These are phyloP conservation scores for Chimonanthus praecox DNA, from an alignment of 164 flowering plant species.

Conservation along the genomic window DNA sequence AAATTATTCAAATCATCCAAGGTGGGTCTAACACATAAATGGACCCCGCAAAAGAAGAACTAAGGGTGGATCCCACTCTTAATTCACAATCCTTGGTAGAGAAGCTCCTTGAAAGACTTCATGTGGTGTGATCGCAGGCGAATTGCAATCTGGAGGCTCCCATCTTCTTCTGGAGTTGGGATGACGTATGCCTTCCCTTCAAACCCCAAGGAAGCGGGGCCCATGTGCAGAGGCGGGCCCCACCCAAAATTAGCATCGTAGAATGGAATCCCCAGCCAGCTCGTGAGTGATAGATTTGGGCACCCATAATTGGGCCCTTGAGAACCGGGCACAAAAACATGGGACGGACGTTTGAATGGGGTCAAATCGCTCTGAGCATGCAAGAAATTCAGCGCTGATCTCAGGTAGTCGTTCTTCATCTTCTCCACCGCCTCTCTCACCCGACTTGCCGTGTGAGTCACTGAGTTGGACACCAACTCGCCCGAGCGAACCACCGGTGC, in stretches of 20 bases:
- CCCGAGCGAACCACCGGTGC: neutral
- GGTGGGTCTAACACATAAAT: too few relatives aligned
- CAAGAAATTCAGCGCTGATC: conserved; percentile 58
- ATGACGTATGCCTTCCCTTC: conserved; percentile 33
- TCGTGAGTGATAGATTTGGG: conserved; percentile 26
- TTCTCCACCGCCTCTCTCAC: conserved; percentile 36
- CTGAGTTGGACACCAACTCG: conserved; percentile 20
- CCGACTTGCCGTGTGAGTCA: conserved; percentile 27
- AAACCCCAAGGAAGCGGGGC: conserved; percentile 22
- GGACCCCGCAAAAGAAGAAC: too few relatives aligned
- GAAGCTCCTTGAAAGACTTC: conserved; percentile 23
- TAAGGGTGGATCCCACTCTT: too few relatives aligned
- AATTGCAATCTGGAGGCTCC: conserved; percentile 25
- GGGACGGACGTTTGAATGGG: conserved; percentile 41
- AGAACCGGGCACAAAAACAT: conserved; percentile 15
- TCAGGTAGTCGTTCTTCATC: conserved; percentile 47
- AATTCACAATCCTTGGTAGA: too few relatives aligned
- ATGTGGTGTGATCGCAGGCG: conserved; percentile 29
- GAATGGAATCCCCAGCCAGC: conserved; percentile 27
- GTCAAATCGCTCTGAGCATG: conserved; percentile 54
- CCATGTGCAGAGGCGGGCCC: conserved; percentile 39
- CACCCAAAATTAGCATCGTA: conserved; percentile 35
- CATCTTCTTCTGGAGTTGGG: conserved; percentile 29
- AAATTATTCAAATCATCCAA: too few relatives aligned
- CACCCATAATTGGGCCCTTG: conserved; percentile 20